These are phyloP conservation scores for Metschnikowia peoriensis DNA, from an alignment of 805 yeast genomes.

Conservation along the genomic window DNA sequence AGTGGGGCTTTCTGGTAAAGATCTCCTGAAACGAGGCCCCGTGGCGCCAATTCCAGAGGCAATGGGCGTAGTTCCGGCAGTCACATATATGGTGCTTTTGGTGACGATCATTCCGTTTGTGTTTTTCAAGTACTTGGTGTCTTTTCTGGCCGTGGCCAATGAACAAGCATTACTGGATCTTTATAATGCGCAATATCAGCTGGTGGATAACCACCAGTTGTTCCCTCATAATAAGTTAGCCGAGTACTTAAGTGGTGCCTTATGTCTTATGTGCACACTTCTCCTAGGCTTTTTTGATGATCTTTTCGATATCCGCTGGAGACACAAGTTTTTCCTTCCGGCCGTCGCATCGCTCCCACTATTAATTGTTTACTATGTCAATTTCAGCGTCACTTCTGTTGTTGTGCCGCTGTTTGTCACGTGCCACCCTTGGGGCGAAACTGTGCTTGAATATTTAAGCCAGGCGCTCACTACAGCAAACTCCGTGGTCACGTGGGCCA, in stretches of 20 bases:
- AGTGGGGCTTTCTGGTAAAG: constrained; percentile 84
- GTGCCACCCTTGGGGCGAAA: constrained; percentile 28
- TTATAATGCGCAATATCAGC: constrained; percentile 34
- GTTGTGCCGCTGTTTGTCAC: constrained; percentile 72
- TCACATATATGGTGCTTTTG: constrained; percentile 77
- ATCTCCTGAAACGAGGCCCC: constrained; percentile 78
- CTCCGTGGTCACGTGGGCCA: constrained; percentile 27
- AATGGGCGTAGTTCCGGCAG: constrained; percentile 86
- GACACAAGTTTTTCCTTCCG: constrained; percentile 94
- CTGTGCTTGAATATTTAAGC: constrained; percentile 21
- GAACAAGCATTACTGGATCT: constrained; percentile 32
- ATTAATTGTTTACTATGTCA: constrained; percentile 86
- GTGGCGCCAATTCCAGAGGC: constrained; percentile 71
- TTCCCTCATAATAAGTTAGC: constrained; percentile 84
- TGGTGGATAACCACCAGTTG: constrained; percentile 30
- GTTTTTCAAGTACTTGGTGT: constrained; percentile 69
- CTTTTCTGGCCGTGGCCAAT: constrained; percentile 37
- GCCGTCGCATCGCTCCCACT: constrained; percentile 93
- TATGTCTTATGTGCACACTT: constrained; percentile 81
- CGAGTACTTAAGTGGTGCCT: constrained; percentile 79
- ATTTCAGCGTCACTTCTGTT: constrained; percentile 87
- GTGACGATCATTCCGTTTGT: constrained; percentile 83
- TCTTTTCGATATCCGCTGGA: constrained; percentile 93
- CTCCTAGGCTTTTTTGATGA: constrained; percentile 91
- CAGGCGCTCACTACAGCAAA: constrained; percentile 28